These are phyloP conservation scores for Dothiorella sarmentorum DNA, from an alignment of 2,329 filamentous ascomycete species.

Conservation along the genomic window DNA sequence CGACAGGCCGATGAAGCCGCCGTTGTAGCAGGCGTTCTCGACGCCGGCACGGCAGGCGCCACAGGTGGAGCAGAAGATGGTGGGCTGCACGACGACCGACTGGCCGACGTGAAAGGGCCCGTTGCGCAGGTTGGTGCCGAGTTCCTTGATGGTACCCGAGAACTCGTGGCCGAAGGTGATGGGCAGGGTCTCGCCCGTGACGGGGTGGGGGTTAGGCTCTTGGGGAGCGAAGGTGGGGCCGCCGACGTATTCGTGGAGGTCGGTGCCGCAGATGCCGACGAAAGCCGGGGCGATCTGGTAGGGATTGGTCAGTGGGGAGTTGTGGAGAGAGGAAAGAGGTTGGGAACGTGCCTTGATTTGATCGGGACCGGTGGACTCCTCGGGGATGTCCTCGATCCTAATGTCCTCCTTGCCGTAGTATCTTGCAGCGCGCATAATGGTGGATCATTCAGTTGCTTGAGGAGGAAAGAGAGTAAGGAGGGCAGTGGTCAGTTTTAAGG, in stretches of 20 bases:
- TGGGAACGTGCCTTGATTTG: conserved; percentile 44
- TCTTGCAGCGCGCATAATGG: conserved; percentile 50
- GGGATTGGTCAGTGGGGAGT: neutral
- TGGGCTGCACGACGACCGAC: conserved; percentile 57
- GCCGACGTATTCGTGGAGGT: conserved; percentile 53
- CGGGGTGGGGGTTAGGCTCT: conserved; percentile 56
- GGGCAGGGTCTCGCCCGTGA: conserved; percentile 57
- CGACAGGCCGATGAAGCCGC: conserved; percentile 51
- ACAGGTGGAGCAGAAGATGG: conserved; percentile 56
- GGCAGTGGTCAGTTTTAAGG: neutral
- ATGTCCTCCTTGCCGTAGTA: conserved; percentile 57
- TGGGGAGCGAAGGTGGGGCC: conserved; percentile 49
- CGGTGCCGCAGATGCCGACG: conserved; percentile 53
- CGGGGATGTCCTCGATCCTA: conserved; percentile 51
- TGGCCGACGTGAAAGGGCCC: conserved; percentile 52
- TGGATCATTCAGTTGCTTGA: neutral
- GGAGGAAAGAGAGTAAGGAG: neutral
- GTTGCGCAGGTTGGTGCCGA: conserved; percentile 49
- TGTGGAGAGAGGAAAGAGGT: neutral
- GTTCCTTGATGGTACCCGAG: conserved; percentile 56
- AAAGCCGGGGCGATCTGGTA: conserved; percentile 37
- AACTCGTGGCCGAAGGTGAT: conserved; percentile 65
- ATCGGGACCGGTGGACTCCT: conserved; percentile 46
- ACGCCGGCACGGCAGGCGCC: conserved; percentile 51
- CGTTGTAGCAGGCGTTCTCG: conserved; percentile 57